These are phyloP conservation scores for Echium plantagineum DNA, from an alignment of 257 asterid species.

Conservation along the genomic window DNA sequence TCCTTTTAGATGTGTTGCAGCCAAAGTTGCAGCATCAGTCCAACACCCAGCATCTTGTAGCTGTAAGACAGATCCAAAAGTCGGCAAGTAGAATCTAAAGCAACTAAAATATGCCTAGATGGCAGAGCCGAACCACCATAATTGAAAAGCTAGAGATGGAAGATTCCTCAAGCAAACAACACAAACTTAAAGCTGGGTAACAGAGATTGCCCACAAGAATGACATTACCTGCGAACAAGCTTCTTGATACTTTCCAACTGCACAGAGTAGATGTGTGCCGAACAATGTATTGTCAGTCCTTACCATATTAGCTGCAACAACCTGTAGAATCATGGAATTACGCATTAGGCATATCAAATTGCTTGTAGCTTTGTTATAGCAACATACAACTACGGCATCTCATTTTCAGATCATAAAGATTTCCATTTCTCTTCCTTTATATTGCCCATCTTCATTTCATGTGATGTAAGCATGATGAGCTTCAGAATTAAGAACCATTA, in stretches of 20 bases:
- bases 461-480: neutral
- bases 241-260: constrained; percentile 98
- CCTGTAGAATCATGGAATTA: constrained; percentile 31
- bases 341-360: neutral
- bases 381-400: neutral
- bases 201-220: constrained; percentile 4
- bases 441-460: neutral
- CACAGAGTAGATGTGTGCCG: constrained; percentile 93
- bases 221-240: constrained; percentile 93
- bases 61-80: constrained; percentile 36
- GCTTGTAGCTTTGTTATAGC: neutral
- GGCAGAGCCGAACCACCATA: neutral
- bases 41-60: constrained; percentile 99
- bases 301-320: constrained; percentile 98
- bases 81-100: constrained; percentile 11
- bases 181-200: neutral
- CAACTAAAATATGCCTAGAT: neutral
- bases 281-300: constrained; percentile 88
- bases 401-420: neutral
- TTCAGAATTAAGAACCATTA: neutral
- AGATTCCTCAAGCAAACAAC: neutral
- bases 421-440: neutral
- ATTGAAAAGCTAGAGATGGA: neutral
- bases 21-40: constrained; percentile 99
- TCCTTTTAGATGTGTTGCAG: constrained; percentile 93